These are phyloP conservation scores for Epicoccum sorghinum DNA, from an alignment of 2,329 filamentous ascomycete genomes.

Conservation along the genomic window DNA sequence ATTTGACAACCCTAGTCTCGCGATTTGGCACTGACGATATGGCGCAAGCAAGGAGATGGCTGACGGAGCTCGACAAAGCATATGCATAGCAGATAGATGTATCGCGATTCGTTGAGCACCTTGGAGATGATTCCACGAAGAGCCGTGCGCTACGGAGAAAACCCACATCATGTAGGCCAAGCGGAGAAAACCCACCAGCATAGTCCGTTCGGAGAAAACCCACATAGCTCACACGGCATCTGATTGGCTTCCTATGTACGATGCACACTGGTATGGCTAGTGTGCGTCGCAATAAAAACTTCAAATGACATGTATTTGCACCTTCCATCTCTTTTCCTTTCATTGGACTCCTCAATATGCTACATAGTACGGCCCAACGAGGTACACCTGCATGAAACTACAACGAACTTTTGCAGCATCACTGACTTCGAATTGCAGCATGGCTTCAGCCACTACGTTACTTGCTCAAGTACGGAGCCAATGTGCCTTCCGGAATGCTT, in stretches of 20 bases:
- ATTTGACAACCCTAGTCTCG: not conserved
- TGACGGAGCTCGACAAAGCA: not conserved
- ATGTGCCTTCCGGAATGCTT: not conserved
- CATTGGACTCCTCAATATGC: too few relatives aligned
- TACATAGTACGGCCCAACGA: too few relatives aligned
- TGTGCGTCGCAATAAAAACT: too few relatives aligned
- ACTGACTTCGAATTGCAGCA: too few relatives aligned
- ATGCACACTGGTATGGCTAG: not conserved
- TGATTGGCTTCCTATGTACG: not conserved
- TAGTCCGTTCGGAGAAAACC: not conserved
- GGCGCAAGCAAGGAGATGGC: not conserved
- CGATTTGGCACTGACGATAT: slow-evolving; percentile 1
- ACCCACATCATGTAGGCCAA: not conserved
- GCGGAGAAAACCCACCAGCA: not conserved
- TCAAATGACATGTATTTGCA: too few relatives aligned
- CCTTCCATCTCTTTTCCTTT: too few relatives aligned
- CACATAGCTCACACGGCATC: not conserved
- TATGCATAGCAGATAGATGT: not conserved
- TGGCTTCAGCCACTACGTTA: too few relatives aligned
- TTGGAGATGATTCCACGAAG: too few relatives aligned
- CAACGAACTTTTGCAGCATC: too few relatives aligned
- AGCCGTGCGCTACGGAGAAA: not conserved
- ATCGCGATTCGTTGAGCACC: too few relatives aligned
- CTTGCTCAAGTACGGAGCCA: not conserved
- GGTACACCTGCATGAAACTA: too few relatives aligned